Evolutionary conservation across 768 basidiomycete genomes (phyloP).

Genomic region (Tubosaeta sp.): DNA sequence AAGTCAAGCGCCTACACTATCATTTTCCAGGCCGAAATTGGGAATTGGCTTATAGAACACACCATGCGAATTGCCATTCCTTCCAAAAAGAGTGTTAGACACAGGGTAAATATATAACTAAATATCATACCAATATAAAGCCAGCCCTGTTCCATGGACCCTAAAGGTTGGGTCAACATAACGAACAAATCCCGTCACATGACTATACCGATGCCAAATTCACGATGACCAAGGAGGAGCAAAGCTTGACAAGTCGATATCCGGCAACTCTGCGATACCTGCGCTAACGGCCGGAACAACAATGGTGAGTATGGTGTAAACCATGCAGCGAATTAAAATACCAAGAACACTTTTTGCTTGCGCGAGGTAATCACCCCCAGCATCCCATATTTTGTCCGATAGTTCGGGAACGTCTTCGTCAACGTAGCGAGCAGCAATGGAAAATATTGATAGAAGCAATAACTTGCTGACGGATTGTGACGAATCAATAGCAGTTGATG

Average conservation of each 20-base stretch:
- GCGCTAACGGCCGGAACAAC: conserved; percentile 36
- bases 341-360: conserved; percentile 62
- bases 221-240: conserved; percentile 73
- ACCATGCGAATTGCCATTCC: conserved; percentile 79
- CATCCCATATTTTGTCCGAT: conserved; percentile 64
- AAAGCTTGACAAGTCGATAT: conserved; percentile 79
- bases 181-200: not conserved
- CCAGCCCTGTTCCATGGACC: conserved; percentile 82
- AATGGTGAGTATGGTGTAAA: not conserved
- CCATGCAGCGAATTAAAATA: conserved; percentile 28
- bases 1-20: conserved; percentile 65
- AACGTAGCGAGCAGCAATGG: conserved; percentile 73
- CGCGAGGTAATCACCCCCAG: conserved; percentile 59
- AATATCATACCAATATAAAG: conserved; percentile 58
- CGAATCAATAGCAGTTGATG: conserved; percentile 36
- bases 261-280: conserved; percentile 61
- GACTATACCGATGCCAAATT: conserved; percentile 72
- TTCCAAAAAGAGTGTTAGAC: conserved; percentile 13
- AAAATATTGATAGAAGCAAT: conserved; percentile 75
- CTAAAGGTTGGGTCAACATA: conserved; percentile 24
- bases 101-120: not conserved
- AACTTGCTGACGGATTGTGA: conserved; percentile 65
- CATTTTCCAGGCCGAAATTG: conserved; percentile 1
- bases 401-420: conserved; percentile 42
- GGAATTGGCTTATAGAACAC: conserved; percentile 8